Evolutionary conservation across 768 basidiomycete species (phyloP), one percentile per base, ranked within the genome.

Genomic region (Auriscalpium orientale): DNA sequence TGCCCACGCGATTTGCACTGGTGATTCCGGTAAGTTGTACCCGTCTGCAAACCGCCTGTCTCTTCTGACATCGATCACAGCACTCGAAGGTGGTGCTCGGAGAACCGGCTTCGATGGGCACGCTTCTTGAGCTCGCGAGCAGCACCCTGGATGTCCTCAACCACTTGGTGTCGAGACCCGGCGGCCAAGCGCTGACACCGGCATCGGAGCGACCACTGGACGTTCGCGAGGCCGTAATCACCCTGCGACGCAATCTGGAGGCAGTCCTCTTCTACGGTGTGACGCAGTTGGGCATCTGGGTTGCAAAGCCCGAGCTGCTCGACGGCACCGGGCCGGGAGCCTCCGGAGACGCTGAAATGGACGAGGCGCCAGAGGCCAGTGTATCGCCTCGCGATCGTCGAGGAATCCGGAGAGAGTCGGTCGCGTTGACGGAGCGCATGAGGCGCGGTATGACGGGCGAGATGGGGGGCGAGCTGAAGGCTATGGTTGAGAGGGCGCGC

Each of bases 101-200:
- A 13, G 92, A 94, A 61, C 84, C 88, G 8, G 82, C 91, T 0
- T 93, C 92, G 0, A 71, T 93, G 53, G 92, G 93, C 16, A 94
- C 93, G 0, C 70, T 95, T 8, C 77, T 93, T n/a, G 92, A 95
- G 70, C 72, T 94, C 4, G 89, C 83, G 2, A 89, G 87, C 55
- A 83, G 82, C 57, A 83, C 86, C 0, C 73, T 89, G 37, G 91
- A 93, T 59, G 76, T 89, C 16, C 74, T 93, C 43, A 78, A 82
- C 8, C 79, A 83, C 54, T 80, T 91, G 35, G 78, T 82, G 43
- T 78, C 79, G 55, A 77, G 80, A 21, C 85, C 86, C 1, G 73
- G 80, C 0, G 76, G 79, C 9, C 82, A 87, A 64, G 75, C 76
- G 33, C 70, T 84, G 21, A 73, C 77, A 16, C 67, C 62, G 60